Evolutionary conservation across 805 yeast genomes (phyloP).

Genomic region (Wickerhamiella hasegawae): DNA sequence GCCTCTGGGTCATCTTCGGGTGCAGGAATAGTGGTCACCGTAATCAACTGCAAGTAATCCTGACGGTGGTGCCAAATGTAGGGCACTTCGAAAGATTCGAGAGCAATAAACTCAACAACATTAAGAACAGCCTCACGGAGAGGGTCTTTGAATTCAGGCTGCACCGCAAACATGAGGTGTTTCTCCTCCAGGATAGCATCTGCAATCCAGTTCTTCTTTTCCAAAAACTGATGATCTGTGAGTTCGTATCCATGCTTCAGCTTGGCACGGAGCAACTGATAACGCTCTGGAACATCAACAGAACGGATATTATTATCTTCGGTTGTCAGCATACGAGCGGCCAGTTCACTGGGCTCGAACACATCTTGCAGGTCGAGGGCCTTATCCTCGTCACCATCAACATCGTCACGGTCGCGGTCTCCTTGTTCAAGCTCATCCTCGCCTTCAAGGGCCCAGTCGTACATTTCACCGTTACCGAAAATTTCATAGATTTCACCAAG

Average conservation of each 20-base stretch:
- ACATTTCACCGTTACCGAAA: constrained; percentile 93
- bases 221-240: constrained; percentile 46
- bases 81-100: constrained; percentile 79
- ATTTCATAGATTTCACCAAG: constrained; percentile 86
- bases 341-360: constrained; percentile 85
- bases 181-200: constrained; percentile 46
- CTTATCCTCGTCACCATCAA: constrained; percentile 22
- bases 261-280: constrained; percentile 55
- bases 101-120: constrained; percentile 56
- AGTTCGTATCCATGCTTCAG: constrained; percentile 51
- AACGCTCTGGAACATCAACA: constrained; percentile 85
- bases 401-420: background rate
- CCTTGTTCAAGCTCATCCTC: constrained; percentile 37
- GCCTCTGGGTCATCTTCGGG: constrained; percentile 19
- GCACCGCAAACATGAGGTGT: constrained; percentile 25
- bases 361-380: constrained; percentile 62
- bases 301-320: constrained; percentile 78
- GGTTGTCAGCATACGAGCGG: constrained; percentile 80
- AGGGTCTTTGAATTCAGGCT: constrained; percentile 20
- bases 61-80: constrained; percentile 91
- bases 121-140: constrained; percentile 54
- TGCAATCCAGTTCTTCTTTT: constrained; percentile 73
- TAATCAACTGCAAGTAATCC: constrained; percentile 56
- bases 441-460: constrained; percentile 94
- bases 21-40: constrained; percentile 26